Base-by-base conservation (phyloP, 257 asterid species). In the Solanum tarapatanum region DNA sequence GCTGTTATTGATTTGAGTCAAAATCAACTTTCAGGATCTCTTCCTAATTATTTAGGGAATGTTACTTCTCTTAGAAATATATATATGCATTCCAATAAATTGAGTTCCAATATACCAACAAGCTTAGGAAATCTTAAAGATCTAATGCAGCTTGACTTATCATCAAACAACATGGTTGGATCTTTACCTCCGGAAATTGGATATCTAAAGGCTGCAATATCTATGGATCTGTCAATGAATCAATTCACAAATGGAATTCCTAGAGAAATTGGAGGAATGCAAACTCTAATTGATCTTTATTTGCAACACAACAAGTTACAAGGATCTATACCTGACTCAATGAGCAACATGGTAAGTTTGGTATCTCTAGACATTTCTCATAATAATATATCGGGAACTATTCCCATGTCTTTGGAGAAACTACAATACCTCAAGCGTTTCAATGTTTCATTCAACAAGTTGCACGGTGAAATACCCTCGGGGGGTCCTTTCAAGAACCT, bases 281-380 rank as follows among this genome's bases (percentile, higher is more conserved):
- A 6, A 16, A 55, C 17, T 17, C 1, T 17, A 4, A 0, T 0
- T 0, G 0, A 55, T 0, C 64, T 55, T 55, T 55, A 0, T 17
- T 55, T 55, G n/a, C 0, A 1, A 0, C n/a, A 55, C 64, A 55
- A 55, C 64, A 55, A 55, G n/a, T 55, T 55, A 2, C 62, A 51
- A 51, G 62, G 62, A 51, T 51, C 62, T 51, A 51, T 51, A 16
- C 62, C 62, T 17, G n/a, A 6, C 62, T 16, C 62, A 17, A 0
- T 51, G 0, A 51, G 62, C n/a, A 51, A 51, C 4, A 17, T 51
- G 62, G 0, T 16, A 51, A 0, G 62, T 1, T 51, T 55, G n/a
- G 64, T 0, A 17, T 17, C 0, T 2, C n/a, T 55, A 16, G 64
- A 55, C 64, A 7, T 55, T 55, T 55, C 64, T 0, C 10, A 55